Conservation (phyloP, 176 grass and related monocot species). For the Hyparrhenia diplandra region DNA sequence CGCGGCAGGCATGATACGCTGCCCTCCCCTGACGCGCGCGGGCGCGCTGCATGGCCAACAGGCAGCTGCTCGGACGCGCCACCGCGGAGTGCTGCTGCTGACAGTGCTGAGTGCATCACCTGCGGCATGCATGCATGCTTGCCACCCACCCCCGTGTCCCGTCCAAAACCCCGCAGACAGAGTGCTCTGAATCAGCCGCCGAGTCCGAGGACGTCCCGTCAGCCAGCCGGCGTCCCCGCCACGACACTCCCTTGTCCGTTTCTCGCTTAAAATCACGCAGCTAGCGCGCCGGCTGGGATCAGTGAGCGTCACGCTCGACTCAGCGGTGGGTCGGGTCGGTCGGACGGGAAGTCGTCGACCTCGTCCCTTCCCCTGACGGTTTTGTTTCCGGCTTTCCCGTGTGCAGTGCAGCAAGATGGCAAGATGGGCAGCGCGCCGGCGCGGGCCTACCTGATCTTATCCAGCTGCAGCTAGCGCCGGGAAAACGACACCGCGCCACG, state of each 20-base stretch:
- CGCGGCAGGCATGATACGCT: background rate
- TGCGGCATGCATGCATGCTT: background rate
- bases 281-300: background rate
- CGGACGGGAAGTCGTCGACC: background rate
- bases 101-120: background rate
- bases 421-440: background rate
- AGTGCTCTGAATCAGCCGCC: background rate
- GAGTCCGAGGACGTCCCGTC: constrained; percentile 20
- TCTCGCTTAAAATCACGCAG: no score
- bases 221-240: no score
- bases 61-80: background rate
- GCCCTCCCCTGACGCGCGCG: no score
- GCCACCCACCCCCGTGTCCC: background rate
- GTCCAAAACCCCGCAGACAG: background rate
- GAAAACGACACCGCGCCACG: constrained; percentile 32
- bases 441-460: constrained; percentile 25
- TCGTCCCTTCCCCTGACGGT: background rate
- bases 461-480: background rate
- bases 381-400: background rate
- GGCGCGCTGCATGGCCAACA: background rate
- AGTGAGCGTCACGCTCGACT: constrained; percentile 23
- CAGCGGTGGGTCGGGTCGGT: background rate
- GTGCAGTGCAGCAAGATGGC: background rate
- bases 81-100: background rate
- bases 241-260: no score